phyloP scores from a whole-genome alignment of 2,329 filamentous ascomycete genomes.

The Diaporthe citri region DNA sequence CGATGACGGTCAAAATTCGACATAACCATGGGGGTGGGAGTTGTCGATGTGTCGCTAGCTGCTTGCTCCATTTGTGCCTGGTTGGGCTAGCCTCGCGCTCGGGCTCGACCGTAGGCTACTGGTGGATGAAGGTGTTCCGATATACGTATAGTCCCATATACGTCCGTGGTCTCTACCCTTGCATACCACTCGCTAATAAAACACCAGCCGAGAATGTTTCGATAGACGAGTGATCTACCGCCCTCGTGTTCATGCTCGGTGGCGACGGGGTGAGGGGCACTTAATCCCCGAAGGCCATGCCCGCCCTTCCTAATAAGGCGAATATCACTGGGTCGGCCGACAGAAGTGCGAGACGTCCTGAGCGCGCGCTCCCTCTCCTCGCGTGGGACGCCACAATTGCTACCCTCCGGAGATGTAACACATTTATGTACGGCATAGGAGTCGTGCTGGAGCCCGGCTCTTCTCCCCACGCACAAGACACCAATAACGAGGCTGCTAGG shows the following conservation, averaged over 20 bases:
- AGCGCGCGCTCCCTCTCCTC: background rate
- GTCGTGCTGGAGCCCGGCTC: background rate
- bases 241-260: background rate
- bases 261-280: background rate
- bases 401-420: background rate
- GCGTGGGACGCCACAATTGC: background rate
- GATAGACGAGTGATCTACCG: slow-evolving; percentile 8
- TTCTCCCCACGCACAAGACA: background rate
- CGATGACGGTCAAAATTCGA: background rate
- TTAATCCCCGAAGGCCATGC: background rate
- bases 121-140: background rate
- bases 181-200: background rate
- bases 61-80: background rate
- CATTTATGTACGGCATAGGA: background rate
- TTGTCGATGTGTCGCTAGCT: background rate
- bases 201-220: background rate
- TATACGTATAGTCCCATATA: background rate
- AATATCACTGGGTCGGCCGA: background rate
- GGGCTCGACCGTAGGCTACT: background rate
- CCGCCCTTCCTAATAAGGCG: background rate
- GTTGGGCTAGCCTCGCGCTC: slow-evolving; percentile 12
- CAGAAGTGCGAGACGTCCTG: background rate
- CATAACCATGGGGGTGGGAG: background rate
- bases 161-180: background rate
- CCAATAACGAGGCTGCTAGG: background rate